These are phyloP conservation scores for Russula lepida DNA, from an alignment of 768 basidiomycete genomes.

Conservation along the genomic window DNA sequence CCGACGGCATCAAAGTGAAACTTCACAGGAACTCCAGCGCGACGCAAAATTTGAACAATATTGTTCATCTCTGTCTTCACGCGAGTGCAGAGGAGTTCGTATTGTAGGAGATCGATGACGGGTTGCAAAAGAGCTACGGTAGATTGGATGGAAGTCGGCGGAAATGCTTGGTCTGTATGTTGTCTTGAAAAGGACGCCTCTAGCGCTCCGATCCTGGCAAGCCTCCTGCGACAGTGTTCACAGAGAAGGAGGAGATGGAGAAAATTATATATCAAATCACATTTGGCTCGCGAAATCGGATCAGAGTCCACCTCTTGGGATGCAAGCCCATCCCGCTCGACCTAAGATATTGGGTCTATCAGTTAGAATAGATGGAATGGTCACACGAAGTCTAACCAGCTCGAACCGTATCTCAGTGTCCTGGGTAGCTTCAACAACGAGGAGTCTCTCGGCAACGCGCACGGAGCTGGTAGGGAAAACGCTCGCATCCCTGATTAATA, in stretches of 20 bases:
- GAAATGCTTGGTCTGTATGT: constrained; percentile 16
- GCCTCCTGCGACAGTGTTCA: constrained; percentile 44
- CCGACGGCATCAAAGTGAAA: constrained; percentile 58
- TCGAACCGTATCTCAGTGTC: constrained; percentile 63
- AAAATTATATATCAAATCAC: constrained; percentile 60
- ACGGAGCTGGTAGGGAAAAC: constrained; percentile 67
- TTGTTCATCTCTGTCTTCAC: constrained; percentile 50
- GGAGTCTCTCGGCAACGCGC: constrained; percentile 68
- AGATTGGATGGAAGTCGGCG: constrained; percentile 6
- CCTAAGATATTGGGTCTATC: constrained; percentile 19
- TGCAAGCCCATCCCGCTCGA: constrained; percentile 23
- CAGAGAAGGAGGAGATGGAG: constrained; percentile 59
- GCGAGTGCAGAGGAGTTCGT: constrained; percentile 61
- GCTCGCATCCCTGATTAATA: constrained; percentile 70
- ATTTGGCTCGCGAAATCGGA: constrained; percentile 28
- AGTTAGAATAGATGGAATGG: background rate
- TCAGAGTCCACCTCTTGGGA: constrained; percentile 5
- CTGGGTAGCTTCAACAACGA: constrained; percentile 70
- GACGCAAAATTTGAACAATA: constrained; percentile 40
- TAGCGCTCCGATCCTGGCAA: constrained; percentile 29
- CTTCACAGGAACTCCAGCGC: constrained; percentile 46
- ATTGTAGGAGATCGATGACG: constrained; percentile 72
- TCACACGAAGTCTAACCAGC: constrained; percentile 39
- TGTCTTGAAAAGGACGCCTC: constrained; percentile 21
- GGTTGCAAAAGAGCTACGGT: constrained; percentile 58